phyloP scores from a whole-genome alignment of 179 eudicot species.

The Sideroxylon spinosum region DNA sequence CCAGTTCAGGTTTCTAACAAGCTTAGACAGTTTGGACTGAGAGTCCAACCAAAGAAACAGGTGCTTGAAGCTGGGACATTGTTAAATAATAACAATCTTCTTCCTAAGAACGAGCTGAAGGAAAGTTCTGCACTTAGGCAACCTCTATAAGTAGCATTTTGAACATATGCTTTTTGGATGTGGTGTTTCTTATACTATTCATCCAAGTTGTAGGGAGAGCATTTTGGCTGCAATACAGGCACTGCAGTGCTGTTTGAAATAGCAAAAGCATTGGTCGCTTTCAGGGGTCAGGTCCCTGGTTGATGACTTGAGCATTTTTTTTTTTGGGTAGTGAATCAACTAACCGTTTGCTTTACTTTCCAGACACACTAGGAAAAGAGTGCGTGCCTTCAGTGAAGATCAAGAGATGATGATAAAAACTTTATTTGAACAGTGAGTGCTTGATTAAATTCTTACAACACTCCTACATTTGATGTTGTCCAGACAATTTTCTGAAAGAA shows the following conservation, averaged over 20 bases:
- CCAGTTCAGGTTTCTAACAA: slow-evolving; percentile 54
- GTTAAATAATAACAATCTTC: slow-evolving; percentile 24
- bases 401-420: slow-evolving; percentile 60
- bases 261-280: not conserved
- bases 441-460: slow-evolving; percentile 10
- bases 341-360: slow-evolving; percentile 16
- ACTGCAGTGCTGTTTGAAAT: not conserved
- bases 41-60: slow-evolving; percentile 42
- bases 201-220: not conserved
- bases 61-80: slow-evolving; percentile 22
- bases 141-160: slow-evolving; percentile 38
- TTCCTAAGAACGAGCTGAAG: slow-evolving; percentile 23
- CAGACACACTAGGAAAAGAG: slow-evolving; percentile 73
- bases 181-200: not conserved
- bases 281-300: not conserved
- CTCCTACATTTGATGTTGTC: not conserved
- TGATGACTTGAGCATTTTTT: not conserved
- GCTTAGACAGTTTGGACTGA: slow-evolving; percentile 61
- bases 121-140: slow-evolving; percentile 32
- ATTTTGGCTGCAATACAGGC: not conserved
- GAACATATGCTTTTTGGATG: not conserved
- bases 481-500: not conserved
- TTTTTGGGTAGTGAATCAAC: not conserved
- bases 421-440: slow-evolving; percentile 78
- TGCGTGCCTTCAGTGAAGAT: slow-evolving; percentile 59